A percentile compares a stretch with the other conserved stretches of the same genome.
Conservation (phyloP, 345 rosid species). For the Barbarea vulgaris region DNA sequence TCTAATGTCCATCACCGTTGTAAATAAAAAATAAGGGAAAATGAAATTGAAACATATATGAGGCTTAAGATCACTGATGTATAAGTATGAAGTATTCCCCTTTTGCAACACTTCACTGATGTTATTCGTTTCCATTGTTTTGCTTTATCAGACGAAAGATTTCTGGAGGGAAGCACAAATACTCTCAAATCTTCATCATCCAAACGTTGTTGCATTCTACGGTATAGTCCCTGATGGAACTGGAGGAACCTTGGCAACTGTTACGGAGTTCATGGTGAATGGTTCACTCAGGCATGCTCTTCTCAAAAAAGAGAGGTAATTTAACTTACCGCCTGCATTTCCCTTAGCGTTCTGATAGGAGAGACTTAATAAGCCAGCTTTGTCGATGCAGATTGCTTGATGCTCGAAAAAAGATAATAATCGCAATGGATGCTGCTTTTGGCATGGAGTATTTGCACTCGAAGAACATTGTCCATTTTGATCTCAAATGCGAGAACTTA, state of each 20-base stretch:
- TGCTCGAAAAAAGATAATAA: conserved; percentile 51
- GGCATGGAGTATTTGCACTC: conserved; percentile 82
- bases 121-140: not conserved
- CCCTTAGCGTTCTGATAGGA: not conserved
- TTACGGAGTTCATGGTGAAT: conserved; percentile 77
- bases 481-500: conserved; percentile 69
- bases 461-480: conserved; percentile 71
- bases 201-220: conserved; percentile 76
- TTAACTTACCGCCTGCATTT: not conserved
- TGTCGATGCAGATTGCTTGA: conserved; percentile 55
- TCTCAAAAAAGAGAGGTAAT: conserved; percentile 60
- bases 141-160: conserved; percentile 53
- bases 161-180: conserved; percentile 85
- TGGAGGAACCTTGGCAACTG: conserved; percentile 74
- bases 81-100: not conserved
- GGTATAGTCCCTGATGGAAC: conserved; percentile 74
- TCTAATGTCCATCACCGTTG: not conserved
- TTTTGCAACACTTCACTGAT: not conserved
- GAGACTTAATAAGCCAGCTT: conserved; percentile 2
- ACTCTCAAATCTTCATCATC: conserved; percentile 77
- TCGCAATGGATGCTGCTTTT: conserved; percentile 81
- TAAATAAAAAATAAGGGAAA: not conserved
- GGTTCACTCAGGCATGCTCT: conserved; percentile 75
- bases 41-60: not conserved
- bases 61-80: not conserved